A percentile compares a stretch with the other conserved stretches of the same genome.
Evolutionary conservation across 352 stramenopile species (phyloP).

Genomic region (Phytopythium montanum): DNA sequence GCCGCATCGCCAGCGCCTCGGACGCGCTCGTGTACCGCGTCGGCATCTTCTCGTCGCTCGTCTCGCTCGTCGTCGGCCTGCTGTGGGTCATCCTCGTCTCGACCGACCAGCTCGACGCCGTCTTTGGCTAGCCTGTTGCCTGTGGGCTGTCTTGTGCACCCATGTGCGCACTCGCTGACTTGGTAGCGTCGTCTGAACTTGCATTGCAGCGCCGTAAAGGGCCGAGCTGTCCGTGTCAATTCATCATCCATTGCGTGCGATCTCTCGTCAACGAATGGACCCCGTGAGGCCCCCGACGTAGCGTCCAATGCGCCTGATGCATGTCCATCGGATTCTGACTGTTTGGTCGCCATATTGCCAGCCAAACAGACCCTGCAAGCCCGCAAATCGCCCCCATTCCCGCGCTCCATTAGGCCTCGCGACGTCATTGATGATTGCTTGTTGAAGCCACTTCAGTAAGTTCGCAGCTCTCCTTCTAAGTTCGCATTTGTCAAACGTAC

Average conservation of each 20-base stretch:
- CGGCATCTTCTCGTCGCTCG: constrained; percentile 47
- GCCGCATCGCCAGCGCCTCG: constrained; percentile 30
- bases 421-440: constrained; percentile 1
- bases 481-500: background rate
- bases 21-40: constrained; percentile 41
- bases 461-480: background rate
- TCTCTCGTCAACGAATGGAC: background rate
- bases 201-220: background rate
- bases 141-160: background rate
- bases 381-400: background rate
- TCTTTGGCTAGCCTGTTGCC: constrained; percentile 23
- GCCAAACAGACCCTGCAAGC: background rate
- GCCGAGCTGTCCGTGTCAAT: background rate
- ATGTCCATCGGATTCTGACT: background rate
- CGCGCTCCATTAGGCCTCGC: background rate
- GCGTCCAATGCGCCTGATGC: background rate
- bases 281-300: background rate
- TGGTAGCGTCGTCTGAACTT: background rate
- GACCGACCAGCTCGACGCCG: constrained; percentile 41
- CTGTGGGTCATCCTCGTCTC: constrained; percentile 57
- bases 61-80: constrained; percentile 55
- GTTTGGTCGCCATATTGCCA: too few species aligned
- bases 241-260: background rate
- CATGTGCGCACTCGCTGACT: background rate
- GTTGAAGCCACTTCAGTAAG: background rate